Percentiles rank a stretch among this genome's conserved stretches.
These are phyloP conservation scores for Malassezia furfur DNA, from an alignment of 1,284 basidiomycete species.

Conservation along the genomic window DNA sequence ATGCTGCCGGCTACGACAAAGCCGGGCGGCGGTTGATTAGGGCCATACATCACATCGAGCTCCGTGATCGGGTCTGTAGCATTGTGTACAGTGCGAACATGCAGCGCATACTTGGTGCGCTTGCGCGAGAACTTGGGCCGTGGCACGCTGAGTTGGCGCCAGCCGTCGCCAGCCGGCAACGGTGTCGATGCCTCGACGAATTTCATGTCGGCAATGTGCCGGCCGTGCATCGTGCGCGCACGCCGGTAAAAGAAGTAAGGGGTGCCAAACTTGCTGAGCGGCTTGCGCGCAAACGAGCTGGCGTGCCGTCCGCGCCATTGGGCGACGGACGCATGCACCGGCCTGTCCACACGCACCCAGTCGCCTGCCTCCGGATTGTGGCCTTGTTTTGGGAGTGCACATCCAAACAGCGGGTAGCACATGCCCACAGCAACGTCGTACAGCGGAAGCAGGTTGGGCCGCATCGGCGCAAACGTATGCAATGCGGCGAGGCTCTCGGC, in stretches of 20 bases:
- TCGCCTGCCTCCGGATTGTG: slow-evolving; percentile 69
- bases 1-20: slow-evolving; percentile 26
- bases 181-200: slow-evolving; percentile 22
- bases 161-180: slow-evolving; percentile 18
- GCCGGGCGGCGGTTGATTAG: slow-evolving; percentile 35
- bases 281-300: slow-evolving; percentile 11
- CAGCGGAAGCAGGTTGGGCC: slow-evolving; percentile 3
- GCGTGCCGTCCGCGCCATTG: slow-evolving; percentile 17
- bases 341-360: slow-evolving; percentile 72
- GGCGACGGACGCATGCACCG: slow-evolving; percentile 62
- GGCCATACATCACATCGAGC: slow-evolving; percentile 36
- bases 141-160: slow-evolving; percentile 24
- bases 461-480: neutral
- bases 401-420: slow-evolving; percentile 45
- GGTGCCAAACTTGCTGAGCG: slow-evolving; percentile 23
- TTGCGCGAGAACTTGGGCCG: neutral
- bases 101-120: neutral
- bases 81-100: neutral
- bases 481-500: neutral
- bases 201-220: slow-evolving; percentile 27
- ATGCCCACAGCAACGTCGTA: slow-evolving; percentile 3
- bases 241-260: slow-evolving; percentile 38
- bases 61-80: slow-evolving; percentile 26
- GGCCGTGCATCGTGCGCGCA: slow-evolving; percentile 20
- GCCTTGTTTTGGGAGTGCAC: slow-evolving; percentile 61